Evolutionary conservation across 345 rosid genomes (phyloP).

Genomic region (Nephelium lappaceum): DNA sequence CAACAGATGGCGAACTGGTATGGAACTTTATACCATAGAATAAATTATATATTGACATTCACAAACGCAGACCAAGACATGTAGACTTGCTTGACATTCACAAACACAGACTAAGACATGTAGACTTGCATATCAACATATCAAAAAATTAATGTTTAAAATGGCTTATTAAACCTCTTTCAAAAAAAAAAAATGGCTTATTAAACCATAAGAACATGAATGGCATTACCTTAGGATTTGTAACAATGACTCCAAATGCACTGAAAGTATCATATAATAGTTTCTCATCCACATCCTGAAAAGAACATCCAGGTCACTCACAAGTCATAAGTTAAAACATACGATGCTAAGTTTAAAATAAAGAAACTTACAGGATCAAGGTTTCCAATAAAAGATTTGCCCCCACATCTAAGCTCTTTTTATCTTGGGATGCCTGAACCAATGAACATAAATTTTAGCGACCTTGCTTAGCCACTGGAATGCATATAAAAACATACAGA

Average conservation of each 20-base stretch:
- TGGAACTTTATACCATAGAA: background rate
- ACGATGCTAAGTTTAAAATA: background rate
- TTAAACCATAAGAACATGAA: background rate
- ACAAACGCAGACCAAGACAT: background rate
- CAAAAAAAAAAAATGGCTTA: background rate
- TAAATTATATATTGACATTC: background rate
- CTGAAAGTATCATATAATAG: conserved; percentile 96
- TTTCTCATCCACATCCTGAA: conserved; percentile 98
- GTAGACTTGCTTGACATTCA: too few relatives aligned
- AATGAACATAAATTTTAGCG: conserved; percentile 7
- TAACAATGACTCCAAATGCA: conserved; percentile 94
- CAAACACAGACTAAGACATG: background rate
- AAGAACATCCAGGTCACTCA: conserved; percentile 16
- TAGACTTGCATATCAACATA: background rate
- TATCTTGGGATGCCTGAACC: conserved; percentile 94
- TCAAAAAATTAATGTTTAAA: background rate
- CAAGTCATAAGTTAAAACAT: conserved; percentile 17
- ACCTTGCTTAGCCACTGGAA: conserved; percentile 1
- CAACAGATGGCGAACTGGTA: background rate
- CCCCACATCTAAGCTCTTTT: conserved; percentile 97
- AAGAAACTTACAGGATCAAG: conserved; percentile 83
- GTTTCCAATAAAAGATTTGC: conserved; percentile 97
- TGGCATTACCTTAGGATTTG: conserved; percentile 86
- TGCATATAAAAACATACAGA: background rate
- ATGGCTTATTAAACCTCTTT: background rate